phyloP scores from a whole-genome alignment of 73 alveolate genomes.

The Tetrahymena borealis region DNA sequence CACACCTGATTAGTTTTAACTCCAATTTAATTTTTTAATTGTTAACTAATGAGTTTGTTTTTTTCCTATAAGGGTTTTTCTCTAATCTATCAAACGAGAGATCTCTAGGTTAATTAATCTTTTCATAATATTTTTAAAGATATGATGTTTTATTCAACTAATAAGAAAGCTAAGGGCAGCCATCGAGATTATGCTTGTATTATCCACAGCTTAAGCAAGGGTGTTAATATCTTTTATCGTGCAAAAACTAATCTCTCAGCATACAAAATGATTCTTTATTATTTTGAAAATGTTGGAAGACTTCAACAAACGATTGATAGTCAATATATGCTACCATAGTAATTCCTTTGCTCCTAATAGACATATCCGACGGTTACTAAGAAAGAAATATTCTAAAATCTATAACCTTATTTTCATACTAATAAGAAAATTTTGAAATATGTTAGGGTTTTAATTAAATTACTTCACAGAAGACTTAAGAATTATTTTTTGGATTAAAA shows the following conservation, averaged over 20 bases:
- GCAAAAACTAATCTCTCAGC: background rate
- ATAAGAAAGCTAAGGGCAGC: background rate
- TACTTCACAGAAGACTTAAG: background rate
- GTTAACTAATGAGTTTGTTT: background rate
- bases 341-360: background rate
- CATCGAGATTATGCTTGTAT: background rate
- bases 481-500: background rate
- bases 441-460: background rate
- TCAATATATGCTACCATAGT: background rate
- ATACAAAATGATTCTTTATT: background rate
- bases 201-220: background rate
- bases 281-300: background rate
- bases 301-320: background rate
- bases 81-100: background rate
- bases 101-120: background rate
- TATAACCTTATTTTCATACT: background rate
- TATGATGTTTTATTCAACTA: background rate
- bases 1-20: background rate
- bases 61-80: background rate
- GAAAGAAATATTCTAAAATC: background rate
- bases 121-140: background rate
- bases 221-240: background rate
- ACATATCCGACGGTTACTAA: background rate
- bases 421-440: background rate
- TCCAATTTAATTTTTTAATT: background rate